Evolutionary conservation across 2,329 filamentous ascomycete genomes (phyloP), one percentile per base, ranked within the genome.

Genomic region (Fusarium sarcochroum): DNA sequence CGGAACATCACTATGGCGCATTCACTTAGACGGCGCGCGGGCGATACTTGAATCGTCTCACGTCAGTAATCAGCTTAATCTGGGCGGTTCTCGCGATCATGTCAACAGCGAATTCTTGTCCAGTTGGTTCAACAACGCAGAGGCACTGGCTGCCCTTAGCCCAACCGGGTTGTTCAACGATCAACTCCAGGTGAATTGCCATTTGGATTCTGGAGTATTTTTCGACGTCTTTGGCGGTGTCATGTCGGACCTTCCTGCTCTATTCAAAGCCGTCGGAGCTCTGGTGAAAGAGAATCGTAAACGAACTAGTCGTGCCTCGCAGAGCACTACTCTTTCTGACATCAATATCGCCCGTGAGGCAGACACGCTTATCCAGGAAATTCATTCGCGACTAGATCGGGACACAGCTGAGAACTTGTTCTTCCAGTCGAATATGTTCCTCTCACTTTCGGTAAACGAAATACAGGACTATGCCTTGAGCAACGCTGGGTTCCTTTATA

Each of bases 61-160:
- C 1, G 21, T 3, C 27, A 30, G 13, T 6, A n/a, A 42, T 0
- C 25, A 44, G 1, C 2, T 21, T 1, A 27, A 3, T 1, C 21
- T 21, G 5, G 6, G n/a, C 7, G n/a, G 20, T 5, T 6, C 53
- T 1, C 32, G 8, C 2, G 3, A 14, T 1, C 41, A 42, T 8
- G 38, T 34, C 3, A 56, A 23, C 10, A 41, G 50, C 1, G 32
- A 35, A 7, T 69, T 69, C 5, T n/a, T 69, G 0, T 49, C 58
- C 1, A 69, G 66, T 10, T 69, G 66, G 66, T 69, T 66, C 17
- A 61, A 69, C 25, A 69, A 69, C 20, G 66, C 61, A 5, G 66
- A 69, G 20, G 66, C 25, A 25, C 27, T 69, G 1, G 65, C 66
- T 11, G 66, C 66, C 2, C 41, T 69, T 2, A 69, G 65, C 6